These are phyloP conservation scores for Aspergillaceae sp. DNA, from an alignment of 2,329 filamentous ascomycete species.

Conservation along the genomic window DNA sequence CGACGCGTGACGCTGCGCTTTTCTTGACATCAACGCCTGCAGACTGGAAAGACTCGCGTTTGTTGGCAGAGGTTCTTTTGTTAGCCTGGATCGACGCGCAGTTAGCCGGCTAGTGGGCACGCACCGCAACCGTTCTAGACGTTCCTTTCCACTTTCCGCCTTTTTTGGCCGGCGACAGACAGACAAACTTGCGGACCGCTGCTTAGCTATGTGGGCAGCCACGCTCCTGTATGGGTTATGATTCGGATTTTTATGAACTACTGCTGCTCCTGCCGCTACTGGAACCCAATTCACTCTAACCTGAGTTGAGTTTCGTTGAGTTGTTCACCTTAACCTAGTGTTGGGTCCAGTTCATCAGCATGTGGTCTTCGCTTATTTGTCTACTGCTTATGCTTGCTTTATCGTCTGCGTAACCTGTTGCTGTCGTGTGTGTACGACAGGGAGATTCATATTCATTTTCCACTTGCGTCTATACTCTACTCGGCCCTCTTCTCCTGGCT, in stretches of 20 bases:
- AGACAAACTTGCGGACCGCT: not conserved
- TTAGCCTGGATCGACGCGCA: too few species aligned
- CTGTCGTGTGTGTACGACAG: constrained; percentile 15
- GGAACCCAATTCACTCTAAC: too few species aligned
- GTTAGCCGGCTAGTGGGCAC: too few species aligned
- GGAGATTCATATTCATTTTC: constrained; percentile 5
- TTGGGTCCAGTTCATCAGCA: constrained; percentile 14
- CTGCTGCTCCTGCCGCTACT: not conserved
- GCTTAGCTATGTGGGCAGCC: constrained; percentile 3
- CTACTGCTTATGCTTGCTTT: constrained; percentile 8
- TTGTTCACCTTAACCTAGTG: too few species aligned
- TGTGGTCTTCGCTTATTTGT: constrained; percentile 29
- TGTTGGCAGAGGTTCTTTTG: too few species aligned
- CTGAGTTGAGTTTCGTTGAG: too few species aligned
- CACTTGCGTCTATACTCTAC: not conserved
- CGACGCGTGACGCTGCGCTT: too few species aligned
- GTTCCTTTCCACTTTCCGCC: not conserved
- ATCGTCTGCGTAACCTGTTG: constrained; percentile 27
- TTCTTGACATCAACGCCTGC: not conserved
- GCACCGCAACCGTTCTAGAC: not conserved
- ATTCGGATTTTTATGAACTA: constrained; percentile 6
- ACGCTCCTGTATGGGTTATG: constrained; percentile 9
- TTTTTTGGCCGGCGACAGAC: not conserved
- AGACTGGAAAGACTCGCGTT: not conserved
- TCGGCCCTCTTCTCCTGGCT: constrained; percentile 5